phyloP scores from a whole-genome alignment of 805 yeast species.

The Myxozyma melibiosi region DNA sequence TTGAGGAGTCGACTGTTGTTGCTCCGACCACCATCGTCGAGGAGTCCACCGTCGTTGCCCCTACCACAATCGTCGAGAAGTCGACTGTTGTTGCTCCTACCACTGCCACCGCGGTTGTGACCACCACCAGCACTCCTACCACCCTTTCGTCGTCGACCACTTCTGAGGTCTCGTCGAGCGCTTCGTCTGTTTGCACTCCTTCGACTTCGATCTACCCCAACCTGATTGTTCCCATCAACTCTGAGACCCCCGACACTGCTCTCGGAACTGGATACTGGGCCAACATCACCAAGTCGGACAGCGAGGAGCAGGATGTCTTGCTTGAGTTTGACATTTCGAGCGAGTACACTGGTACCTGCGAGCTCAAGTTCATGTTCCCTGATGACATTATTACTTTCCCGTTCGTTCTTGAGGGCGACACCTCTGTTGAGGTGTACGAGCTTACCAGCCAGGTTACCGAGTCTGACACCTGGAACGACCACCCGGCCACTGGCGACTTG shows the following conservation, averaged over 20 bases:
- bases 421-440: slow-evolving; percentile 25
- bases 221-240: slow-evolving; percentile 32
- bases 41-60: slow-evolving; percentile 9
- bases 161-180: slow-evolving; percentile 7
- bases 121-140: slow-evolving; percentile 12
- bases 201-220: slow-evolving; percentile 30
- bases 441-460: slow-evolving; percentile 16
- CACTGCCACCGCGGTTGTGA: slow-evolving; percentile 12
- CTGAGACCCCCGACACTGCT: slow-evolving; percentile 29
- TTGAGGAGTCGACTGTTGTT: slow-evolving; percentile 15
- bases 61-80: slow-evolving; percentile 8
- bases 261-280: slow-evolving; percentile 33
- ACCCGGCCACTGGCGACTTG: slow-evolving; percentile 28
- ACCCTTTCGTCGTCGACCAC: slow-evolving; percentile 13
- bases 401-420: slow-evolving; percentile 30
- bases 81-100: slow-evolving; percentile 11
- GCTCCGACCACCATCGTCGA: slow-evolving; percentile 21
- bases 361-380: slow-evolving; percentile 32
- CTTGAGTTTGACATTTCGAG: slow-evolving; percentile 27
- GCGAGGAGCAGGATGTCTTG: slow-evolving; percentile 31
- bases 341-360: slow-evolving; percentile 28
- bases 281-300: slow-evolving; percentile 28
- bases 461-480: slow-evolving; percentile 30
- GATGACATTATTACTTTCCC: slow-evolving; percentile 31
- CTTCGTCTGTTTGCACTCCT: slow-evolving; percentile 29